These are phyloP conservation scores for Aristolochia fimbriata DNA, from an alignment of 164 flowering plant genomes.

Conservation along the genomic window DNA sequence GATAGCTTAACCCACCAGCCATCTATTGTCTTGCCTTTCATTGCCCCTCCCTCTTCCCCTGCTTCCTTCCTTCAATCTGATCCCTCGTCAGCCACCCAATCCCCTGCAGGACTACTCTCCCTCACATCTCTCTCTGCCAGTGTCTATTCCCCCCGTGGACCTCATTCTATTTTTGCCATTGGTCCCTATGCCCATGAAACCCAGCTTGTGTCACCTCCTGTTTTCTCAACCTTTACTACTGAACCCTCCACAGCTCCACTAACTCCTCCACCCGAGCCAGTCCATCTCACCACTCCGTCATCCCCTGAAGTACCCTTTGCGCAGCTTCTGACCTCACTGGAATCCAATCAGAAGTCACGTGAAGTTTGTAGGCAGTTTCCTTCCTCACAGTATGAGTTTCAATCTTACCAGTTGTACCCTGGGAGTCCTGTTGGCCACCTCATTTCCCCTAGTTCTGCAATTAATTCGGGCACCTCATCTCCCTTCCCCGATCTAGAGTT, in stretches of 20 bases:
- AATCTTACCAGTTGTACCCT: constrained; percentile 78
- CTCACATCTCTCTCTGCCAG: constrained; percentile 43
- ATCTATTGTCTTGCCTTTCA: constrained; percentile 45
- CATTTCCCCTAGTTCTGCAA: constrained; percentile 88
- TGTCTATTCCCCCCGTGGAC: constrained; percentile 74
- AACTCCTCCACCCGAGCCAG: constrained; percentile 91
- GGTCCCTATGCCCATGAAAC: constrained; percentile 98
- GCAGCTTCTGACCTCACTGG: constrained; percentile 40
- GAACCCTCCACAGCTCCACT: constrained; percentile 97
- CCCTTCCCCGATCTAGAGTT: constrained; percentile 75
- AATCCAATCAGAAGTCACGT: constrained; percentile 27
- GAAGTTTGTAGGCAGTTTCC: constrained; percentile 35
- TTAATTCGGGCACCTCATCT: constrained; percentile 79
- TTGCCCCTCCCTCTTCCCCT: constrained; percentile 97
- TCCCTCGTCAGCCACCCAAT: constrained; percentile 68
- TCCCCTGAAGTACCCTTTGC: constrained; percentile 99
- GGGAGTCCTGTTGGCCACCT: constrained; percentile 91
- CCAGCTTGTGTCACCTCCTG: constrained; percentile 93
- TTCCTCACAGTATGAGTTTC: constrained; percentile 60
- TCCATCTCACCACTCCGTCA: constrained; percentile 90
- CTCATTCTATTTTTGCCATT: constrained; percentile 73
- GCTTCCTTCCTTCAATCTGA: constrained; percentile 93
- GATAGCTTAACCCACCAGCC: constrained; percentile 37
- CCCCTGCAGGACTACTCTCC: constrained; percentile 58
- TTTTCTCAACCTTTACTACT: constrained; percentile 82